Percentiles rank a stretch among this genome's conserved stretches.
Conservation (phyloP, 345 rosid genomes). For the Brassica incana region DNA sequence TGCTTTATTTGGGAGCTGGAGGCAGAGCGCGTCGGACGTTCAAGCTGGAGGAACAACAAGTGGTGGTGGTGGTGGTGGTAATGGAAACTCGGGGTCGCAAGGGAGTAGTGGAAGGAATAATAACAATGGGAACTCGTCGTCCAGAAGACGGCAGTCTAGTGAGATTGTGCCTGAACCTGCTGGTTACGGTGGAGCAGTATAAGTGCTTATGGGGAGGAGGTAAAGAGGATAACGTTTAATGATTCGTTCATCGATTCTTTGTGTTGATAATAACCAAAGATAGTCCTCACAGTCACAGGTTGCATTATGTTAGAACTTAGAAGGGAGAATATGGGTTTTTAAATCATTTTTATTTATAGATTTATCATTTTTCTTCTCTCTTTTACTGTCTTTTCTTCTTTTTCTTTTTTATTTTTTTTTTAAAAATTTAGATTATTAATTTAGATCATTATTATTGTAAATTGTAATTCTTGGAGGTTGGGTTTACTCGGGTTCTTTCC, state of each 20-base stretch:
- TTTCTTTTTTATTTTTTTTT: background rate
- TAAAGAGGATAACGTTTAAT: background rate
- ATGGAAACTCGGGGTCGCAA: conserved; percentile 79
- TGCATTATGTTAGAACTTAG: conserved; percentile 24
- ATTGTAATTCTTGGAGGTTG: conserved; percentile 26
- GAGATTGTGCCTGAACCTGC: conserved; percentile 89
- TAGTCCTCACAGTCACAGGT: conserved; percentile 25
- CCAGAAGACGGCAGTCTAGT: conserved; percentile 70
- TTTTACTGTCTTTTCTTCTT: background rate
- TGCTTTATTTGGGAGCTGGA: conserved; percentile 94
- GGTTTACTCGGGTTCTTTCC: conserved; percentile 20
- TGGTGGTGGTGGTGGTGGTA: conserved; percentile 54
- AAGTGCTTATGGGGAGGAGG: conserved; percentile 18
- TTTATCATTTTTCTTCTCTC: background rate
- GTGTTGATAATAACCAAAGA: conserved; percentile 39
- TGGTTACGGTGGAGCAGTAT: conserved; percentile 45
- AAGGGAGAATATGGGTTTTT: background rate
- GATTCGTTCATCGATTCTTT: conserved; percentile 55
- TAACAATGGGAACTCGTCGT: conserved; percentile 67
- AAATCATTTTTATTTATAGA: background rate
- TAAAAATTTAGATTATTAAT: background rate
- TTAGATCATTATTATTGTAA: background rate
- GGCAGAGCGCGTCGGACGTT: conserved; percentile 77
- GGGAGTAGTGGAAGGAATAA: conserved; percentile 67
- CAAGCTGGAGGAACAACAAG: conserved; percentile 47